Percentiles rank a stretch among this genome's conserved stretches.
Evolutionary conservation across 2,329 filamentous ascomycete species (phyloP).

Genomic region (Orbilia brochopaga): DNA sequence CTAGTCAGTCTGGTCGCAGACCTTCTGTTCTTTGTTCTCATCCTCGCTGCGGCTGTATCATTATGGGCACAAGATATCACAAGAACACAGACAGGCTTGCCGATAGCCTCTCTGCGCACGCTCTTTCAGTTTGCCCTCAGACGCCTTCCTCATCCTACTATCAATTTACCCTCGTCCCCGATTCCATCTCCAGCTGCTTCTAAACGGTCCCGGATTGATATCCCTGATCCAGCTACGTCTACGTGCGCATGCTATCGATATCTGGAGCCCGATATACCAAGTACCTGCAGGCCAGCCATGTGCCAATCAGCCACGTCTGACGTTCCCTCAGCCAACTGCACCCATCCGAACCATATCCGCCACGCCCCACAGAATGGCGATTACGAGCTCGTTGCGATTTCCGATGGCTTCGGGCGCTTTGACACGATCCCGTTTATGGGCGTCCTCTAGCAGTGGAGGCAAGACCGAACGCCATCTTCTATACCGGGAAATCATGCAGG

Average conservation of each 20-base stretch:
- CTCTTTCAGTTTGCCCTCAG: too few relatives aligned
- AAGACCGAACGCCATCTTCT: conserved; percentile 11
- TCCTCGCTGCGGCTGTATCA: too few relatives aligned
- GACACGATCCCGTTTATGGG: conserved; percentile 38
- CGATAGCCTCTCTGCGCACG: too few relatives aligned
- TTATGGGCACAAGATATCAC: too few relatives aligned
- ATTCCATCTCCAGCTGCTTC: too few relatives aligned
- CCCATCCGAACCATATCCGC: conserved; percentile 39
- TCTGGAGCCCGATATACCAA: neutral
- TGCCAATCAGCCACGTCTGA: conserved; percentile 18
- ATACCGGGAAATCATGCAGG: conserved; percentile 12
- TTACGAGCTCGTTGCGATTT: conserved; percentile 26
- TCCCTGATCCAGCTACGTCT: neutral
- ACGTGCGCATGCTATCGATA: neutral
- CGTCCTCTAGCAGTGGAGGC: conserved; percentile 29
- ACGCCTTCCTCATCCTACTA: too few relatives aligned
- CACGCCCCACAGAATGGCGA: conserved; percentile 13
- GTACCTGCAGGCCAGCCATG: neutral
- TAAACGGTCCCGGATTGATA: neutral
- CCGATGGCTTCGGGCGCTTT: conserved; percentile 37
- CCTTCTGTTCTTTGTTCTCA: too few relatives aligned
- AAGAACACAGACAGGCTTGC: too few relatives aligned
- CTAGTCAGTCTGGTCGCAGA: too few relatives aligned
- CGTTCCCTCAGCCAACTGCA: conserved; percentile 17
- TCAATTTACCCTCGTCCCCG: too few relatives aligned